A percentile compares a stretch with the other conserved stretches of the same genome.
These are phyloP conservation scores for Phascolomyces articulosus DNA, from an alignment of 371 early-diverging fungal species.

Conservation along the genomic window DNA sequence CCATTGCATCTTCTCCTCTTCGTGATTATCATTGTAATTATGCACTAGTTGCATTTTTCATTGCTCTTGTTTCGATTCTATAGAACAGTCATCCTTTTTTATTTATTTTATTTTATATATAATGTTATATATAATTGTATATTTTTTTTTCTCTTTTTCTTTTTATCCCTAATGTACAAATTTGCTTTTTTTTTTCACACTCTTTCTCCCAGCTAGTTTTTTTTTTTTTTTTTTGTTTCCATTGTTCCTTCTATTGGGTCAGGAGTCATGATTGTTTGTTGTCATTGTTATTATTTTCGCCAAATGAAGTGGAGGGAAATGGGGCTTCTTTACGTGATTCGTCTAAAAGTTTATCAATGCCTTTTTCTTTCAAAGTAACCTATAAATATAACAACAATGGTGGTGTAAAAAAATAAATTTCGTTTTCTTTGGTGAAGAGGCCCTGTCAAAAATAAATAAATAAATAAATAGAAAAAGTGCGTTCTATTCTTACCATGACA, in stretches of 20 bases:
- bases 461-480: background rate
- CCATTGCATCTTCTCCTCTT: background rate
- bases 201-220: background rate
- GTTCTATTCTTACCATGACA: conserved; percentile 63
- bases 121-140: background rate
- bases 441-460: too few relatives aligned
- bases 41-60: background rate
- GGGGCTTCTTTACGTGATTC: conserved; percentile 82
- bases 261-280: background rate
- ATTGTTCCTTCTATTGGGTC: background rate
- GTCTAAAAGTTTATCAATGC: conserved; percentile 73
- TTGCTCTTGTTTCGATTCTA: background rate
- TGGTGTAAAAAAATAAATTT: background rate
- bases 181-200: background rate
- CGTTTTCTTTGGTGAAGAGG: too few relatives aligned
- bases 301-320: conserved; percentile 43
- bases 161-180: conserved; percentile 3
- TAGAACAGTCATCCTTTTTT: background rate
- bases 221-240: background rate
- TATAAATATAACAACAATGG: conserved; percentile 24
- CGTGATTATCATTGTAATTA: background rate
- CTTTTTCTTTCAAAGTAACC: conserved; percentile 78
- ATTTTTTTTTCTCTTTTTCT: background rate
- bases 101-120: background rate
- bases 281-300: background rate